These are phyloP conservation scores for Gonium pectorale DNA, from an alignment of 139 green algal species.

Conservation along the genomic window DNA sequence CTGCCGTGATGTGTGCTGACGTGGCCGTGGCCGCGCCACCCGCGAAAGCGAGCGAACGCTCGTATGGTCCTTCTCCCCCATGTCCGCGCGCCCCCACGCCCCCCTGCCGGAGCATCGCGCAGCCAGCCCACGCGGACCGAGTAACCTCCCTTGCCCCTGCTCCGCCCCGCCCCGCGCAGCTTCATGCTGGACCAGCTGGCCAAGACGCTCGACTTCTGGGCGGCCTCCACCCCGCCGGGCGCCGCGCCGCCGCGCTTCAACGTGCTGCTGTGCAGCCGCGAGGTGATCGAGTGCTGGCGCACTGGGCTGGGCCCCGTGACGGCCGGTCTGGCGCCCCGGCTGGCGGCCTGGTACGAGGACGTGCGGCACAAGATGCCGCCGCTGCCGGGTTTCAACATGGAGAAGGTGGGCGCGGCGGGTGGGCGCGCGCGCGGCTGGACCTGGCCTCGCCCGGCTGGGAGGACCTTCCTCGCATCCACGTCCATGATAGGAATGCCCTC, in stretches of 20 bases:
- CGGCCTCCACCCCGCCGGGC: not conserved
- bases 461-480: too few relatives aligned
- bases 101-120: too few relatives aligned
- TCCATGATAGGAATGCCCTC: too few relatives aligned
- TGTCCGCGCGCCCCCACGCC: too few relatives aligned
- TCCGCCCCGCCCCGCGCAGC: not conserved
- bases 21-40: too few relatives aligned
- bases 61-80: too few relatives aligned
- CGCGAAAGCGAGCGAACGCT: too few relatives aligned
- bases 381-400: constrained; percentile 37
- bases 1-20: too few relatives aligned
- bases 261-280: constrained; percentile 35
- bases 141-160: not conserved
- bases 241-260: constrained; percentile 20
- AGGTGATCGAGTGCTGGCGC: constrained; percentile 41
- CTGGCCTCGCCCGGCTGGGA: too few relatives aligned
- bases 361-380: constrained; percentile 42
- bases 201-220: constrained; percentile 45
- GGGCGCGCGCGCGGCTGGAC: too few relatives aligned
- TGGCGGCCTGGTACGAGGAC: constrained; percentile 40
- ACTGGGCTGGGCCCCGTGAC: constrained; percentile 27
- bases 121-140: too few relatives aligned
- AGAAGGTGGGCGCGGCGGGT: not conserved
- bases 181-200: constrained; percentile 56
- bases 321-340: constrained; percentile 7